Base-by-base conservation (phyloP, 345 rosid species). In the Bruguiera parviflora region DNA sequence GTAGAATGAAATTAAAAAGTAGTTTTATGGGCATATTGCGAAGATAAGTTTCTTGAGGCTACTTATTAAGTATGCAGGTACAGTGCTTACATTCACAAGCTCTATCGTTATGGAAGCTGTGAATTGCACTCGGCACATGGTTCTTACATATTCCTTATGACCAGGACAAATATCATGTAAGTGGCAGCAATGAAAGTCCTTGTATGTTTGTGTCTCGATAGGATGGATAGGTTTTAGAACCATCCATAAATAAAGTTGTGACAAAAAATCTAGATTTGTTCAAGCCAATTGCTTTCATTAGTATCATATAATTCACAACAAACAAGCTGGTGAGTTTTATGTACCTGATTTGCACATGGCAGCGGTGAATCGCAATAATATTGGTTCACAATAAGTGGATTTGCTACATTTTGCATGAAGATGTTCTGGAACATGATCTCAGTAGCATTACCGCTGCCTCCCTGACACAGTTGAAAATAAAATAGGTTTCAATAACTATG, bases 301-400 rank as follows among this genome's bases (percentile, higher is more conserved):
- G 22, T 33, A 7, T 32, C 11, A 24, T 8, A 20, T 20, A 10
- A 11, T 61, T 33, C 16, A 35, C 47, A 2, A 21, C 31, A 20
- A 52, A 28, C 32, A 19, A 7, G 13, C 24, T 24, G 8, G 46
- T 32, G 56, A 66, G 35, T 60, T 55, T 27, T 3, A 3, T 22
- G 28, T 78, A 91, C 98, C 97, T 94, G 92, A 80, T 94, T 94
- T 39, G 77, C 84, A 80, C 96, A 94, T 8, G 96, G 95, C 51
- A 33, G 65, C 29, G 0, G 25, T 2, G 97, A 87, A 76, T 94
- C 96, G 46, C 98, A 94, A 70, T 91, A 94, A 69, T 88, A 94
- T 67, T 89, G 97, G 71, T 94, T 86, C 39, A 94, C 86, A 66
- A 94, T 87, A 9, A 94, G 88, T 52, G 97, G 97, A 75, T 89